Evolutionary conservation across 2,329 filamentous ascomycete species (phyloP), one percentile per base, ranked within the genome.

Genomic region (Thermoascus crustaceus): DNA sequence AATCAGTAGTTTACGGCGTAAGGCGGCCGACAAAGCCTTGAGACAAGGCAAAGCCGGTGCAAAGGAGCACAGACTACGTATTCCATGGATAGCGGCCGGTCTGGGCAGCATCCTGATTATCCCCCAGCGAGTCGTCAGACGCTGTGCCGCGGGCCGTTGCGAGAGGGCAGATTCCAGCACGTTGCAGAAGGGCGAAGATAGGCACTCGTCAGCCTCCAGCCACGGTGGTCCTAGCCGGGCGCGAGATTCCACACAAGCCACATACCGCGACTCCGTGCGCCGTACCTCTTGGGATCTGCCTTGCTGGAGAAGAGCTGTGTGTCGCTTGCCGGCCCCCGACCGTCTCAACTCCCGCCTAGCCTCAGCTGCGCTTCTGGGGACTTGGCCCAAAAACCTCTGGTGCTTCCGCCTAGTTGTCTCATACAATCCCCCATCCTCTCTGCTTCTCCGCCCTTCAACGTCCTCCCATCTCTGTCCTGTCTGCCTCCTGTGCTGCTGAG

Each of bases 391-490:
- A 18, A 32, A 37, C 33, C 29, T 37, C 38, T 42, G 21, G 23
- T 34, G 32, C 32, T 34, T 34, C 22, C 32, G 32, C 32, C 32
- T 26, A 34, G 22, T 27, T 27, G 32, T 34, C 32, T 26, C 14
- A 24, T 23, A 34, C 27, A 23, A 41, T 35, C 34, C 33, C 37
- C 47, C 34, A 37, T 30, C 35, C 34, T 39, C 34, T 42, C 34
- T 39, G 37, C 34, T 30, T 49, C 49, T 52, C 44, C 45, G 48
- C 39, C 39, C 46, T 42, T 38, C 38, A 45, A 34, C 38, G 37
- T 42, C 34, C 35, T 42, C 31, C 35, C 37, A 34, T 46, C 46
- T 48, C 44, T 42, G 47, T 36, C 39, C 41, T 44, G 38, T 49
- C 49, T 46, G 44, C 53, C 33, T 35, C 32, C 18, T 7, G 24